Conservation (phyloP, 306 rosid species). For the Erythrophleum fordii region DNA sequence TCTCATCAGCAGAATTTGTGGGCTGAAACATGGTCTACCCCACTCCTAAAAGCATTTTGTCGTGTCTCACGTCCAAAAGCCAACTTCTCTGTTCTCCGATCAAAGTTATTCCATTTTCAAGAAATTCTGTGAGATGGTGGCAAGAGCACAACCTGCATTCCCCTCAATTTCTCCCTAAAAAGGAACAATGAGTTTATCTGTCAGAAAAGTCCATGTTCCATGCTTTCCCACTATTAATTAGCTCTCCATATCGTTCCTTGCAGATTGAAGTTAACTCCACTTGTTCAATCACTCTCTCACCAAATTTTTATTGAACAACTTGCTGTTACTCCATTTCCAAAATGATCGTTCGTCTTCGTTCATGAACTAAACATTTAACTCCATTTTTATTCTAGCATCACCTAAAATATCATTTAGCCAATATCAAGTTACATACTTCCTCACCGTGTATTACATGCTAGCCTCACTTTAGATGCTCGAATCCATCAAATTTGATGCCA, state of each 20-base stretch:
- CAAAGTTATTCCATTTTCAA: neutral
- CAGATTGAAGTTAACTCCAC: neutral
- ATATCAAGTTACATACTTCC: slow-evolving; percentile 11
- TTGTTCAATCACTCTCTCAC: neutral
- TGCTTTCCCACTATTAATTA: neutral
- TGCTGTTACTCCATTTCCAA: neutral
- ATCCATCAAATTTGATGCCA: slow-evolving; percentile 8
- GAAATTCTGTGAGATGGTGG: slow-evolving; percentile 1
- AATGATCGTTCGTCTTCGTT: neutral
- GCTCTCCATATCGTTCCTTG: neutral
- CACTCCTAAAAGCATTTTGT: slow-evolving; percentile 6
- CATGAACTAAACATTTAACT: neutral
- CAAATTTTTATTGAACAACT: slow-evolving; percentile 18
- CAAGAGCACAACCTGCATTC: slow-evolving; percentile 4
- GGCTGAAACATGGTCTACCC: slow-evolving; percentile 11
- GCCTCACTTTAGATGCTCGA: neutral
- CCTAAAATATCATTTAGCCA: slow-evolving; percentile 2
- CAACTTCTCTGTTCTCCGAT: neutral
- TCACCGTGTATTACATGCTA: neutral
- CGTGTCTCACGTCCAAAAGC: neutral
- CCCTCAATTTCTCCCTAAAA: slow-evolving; percentile 1
- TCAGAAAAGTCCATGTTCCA: slow-evolving; percentile 9
- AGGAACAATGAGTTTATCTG: neutral
- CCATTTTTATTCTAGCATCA: slow-evolving; percentile 18
- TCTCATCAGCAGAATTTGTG: neutral